phyloP scores from a whole-genome alignment of 2,329 filamentous ascomycete species.

The Beauveria bassiana region DNA sequence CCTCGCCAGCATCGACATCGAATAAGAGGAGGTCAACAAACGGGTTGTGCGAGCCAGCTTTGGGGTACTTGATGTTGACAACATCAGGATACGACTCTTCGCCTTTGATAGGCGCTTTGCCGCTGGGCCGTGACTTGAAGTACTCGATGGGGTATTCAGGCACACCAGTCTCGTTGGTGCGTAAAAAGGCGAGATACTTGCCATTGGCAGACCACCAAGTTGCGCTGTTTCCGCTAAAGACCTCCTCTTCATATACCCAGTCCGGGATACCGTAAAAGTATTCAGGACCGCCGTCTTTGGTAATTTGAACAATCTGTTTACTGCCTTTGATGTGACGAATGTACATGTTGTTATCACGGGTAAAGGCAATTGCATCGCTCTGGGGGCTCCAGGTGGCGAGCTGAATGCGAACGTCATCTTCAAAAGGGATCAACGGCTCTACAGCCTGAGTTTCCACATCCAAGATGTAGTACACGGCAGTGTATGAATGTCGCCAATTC shows the following conservation, averaged over 20 bases:
- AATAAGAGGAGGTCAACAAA: constrained; percentile 84
- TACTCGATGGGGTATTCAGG: constrained; percentile 91
- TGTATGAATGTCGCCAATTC: constrained; percentile 88
- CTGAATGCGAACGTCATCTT: constrained; percentile 62
- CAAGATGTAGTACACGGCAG: constrained; percentile 82
- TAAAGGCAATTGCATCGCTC: constrained; percentile 84
- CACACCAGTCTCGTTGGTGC: constrained; percentile 87
- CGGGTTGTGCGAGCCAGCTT: constrained; percentile 89
- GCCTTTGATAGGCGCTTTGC: constrained; percentile 54
- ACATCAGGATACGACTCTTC: constrained; percentile 88
- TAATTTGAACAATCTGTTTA: constrained; percentile 61
- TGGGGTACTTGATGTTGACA: constrained; percentile 91
- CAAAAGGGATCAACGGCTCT: constrained; percentile 66
- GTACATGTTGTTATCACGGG: constrained; percentile 82
- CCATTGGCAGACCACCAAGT: constrained; percentile 96
- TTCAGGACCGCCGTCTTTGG: constrained; percentile 76
- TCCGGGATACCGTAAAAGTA: constrained; percentile 95
- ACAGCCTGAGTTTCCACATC: constrained; percentile 74
- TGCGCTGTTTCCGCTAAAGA: constrained; percentile 65
- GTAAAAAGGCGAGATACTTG: constrained; percentile 81
- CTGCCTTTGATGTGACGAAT: constrained; percentile 54
- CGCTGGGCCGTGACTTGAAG: constrained; percentile 81
- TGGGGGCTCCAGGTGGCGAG: constrained; percentile 84
- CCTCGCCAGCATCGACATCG: constrained; percentile 67
- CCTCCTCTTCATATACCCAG: constrained; percentile 79